These are phyloP conservation scores for Aspergillus indologenus DNA, from an alignment of 495 filamentous ascomycete genomes.

Conservation along the genomic window DNA sequence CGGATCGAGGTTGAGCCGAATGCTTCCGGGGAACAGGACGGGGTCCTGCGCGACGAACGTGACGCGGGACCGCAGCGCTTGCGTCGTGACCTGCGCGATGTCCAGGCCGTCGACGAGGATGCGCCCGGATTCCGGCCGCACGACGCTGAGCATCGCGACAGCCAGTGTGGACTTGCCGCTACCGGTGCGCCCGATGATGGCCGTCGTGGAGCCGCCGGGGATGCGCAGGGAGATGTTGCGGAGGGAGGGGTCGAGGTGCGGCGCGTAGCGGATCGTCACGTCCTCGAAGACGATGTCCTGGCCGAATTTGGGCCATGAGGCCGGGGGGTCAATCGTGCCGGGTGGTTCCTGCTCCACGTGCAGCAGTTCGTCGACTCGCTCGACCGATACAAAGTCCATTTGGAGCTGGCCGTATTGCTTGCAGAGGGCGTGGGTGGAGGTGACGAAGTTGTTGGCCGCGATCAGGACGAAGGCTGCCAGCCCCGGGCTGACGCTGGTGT, in stretches of 20 bases:
- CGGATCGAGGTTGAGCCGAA: conserved; percentile 58
- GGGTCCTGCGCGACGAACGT: conserved; percentile 67
- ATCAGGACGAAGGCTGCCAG: conserved; percentile 69
- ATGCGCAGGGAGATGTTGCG: conserved; percentile 62
- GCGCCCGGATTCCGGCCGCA: conserved; percentile 49
- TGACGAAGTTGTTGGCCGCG: conserved; percentile 49
- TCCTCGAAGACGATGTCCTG: conserved; percentile 72
- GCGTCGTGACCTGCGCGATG: conserved; percentile 56
- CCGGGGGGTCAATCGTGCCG: conserved; percentile 64
- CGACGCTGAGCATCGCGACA: conserved; percentile 58
- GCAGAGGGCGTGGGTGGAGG: conserved; percentile 68
- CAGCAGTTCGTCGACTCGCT: conserved; percentile 74
- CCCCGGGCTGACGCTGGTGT: conserved; percentile 65
- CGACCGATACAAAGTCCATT: conserved; percentile 87
- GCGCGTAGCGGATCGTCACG: conserved; percentile 74
- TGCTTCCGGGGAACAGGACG: conserved; percentile 58
- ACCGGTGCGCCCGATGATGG: conserved; percentile 60
- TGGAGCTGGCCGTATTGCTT: conserved; percentile 74
- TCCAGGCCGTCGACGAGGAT: conserved; percentile 61
- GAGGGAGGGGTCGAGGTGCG: conserved; percentile 67
- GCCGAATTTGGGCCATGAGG: conserved; percentile 67
- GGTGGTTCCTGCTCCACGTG: conserved; percentile 68
- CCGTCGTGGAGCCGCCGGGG: conserved; percentile 67
- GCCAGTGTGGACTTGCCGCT: conserved; percentile 68
- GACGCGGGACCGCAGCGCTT: conserved; percentile 55